These are phyloP conservation scores for Carex cristatella DNA, from an alignment of 176 grass and related monocot genomes.

Conservation along the genomic window DNA sequence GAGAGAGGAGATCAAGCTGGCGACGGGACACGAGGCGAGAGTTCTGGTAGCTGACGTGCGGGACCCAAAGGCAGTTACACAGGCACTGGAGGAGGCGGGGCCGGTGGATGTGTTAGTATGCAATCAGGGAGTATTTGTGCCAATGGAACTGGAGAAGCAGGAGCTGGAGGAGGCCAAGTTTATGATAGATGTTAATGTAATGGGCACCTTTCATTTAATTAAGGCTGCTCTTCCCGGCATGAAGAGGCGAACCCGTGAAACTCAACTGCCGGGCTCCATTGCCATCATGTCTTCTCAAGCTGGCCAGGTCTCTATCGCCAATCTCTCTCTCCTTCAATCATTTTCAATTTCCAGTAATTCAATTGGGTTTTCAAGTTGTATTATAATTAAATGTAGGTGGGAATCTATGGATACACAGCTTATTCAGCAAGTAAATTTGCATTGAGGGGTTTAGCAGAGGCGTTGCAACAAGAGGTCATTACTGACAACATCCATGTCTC, in stretches of 20 bases:
- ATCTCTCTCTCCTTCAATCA: not conserved
- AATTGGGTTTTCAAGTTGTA: not conserved
- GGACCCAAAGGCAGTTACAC: slow-evolving; percentile 46
- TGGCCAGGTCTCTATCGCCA: slow-evolving; percentile 47
- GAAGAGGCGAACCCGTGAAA: slow-evolving; percentile 47
- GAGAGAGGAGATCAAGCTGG: slow-evolving; percentile 46
- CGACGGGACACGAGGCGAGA: slow-evolving; percentile 39
- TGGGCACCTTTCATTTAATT: slow-evolving; percentile 86
- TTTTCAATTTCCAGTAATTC: not conserved
- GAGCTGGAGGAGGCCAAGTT: slow-evolving; percentile 64
- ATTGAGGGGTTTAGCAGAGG: slow-evolving; percentile 66
- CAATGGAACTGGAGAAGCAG: slow-evolving; percentile 80
- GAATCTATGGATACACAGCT: slow-evolving; percentile 85
- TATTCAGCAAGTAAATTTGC: slow-evolving; percentile 96
- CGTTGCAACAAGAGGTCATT: slow-evolving; percentile 86
- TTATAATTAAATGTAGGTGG: slow-evolving; percentile 48
- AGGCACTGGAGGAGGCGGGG: slow-evolving; percentile 41
- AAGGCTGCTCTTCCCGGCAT: slow-evolving; percentile 80
- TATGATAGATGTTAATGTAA: slow-evolving; percentile 94
- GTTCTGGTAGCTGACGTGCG: slow-evolving; percentile 61
- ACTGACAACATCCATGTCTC: slow-evolving; percentile 70
- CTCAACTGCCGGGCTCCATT: slow-evolving; percentile 53
- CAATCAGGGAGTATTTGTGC: slow-evolving; percentile 89
- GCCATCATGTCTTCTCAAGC: slow-evolving; percentile 94
- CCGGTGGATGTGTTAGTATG: slow-evolving; percentile 77